Conservation (phyloP, 2,329 filamentous ascomycete genomes). For the Alternaria burnsii region DNA sequence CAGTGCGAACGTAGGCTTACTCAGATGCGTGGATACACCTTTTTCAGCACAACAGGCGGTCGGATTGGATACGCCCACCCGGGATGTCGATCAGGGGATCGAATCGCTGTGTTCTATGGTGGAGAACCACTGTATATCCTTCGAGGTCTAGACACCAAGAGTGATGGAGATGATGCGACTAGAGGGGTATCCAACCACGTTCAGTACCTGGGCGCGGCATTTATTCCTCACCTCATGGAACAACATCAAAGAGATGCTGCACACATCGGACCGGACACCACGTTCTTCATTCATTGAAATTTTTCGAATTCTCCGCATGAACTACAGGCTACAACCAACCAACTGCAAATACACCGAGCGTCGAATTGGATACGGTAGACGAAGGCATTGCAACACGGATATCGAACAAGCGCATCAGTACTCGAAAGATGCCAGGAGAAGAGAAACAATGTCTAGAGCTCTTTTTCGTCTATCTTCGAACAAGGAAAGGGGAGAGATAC, state of each 20-base stretch:
- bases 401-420: neutral
- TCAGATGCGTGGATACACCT: too few relatives aligned
- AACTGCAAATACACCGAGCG: too few relatives aligned
- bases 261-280: neutral
- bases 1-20: too few relatives aligned
- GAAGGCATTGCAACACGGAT: neutral
- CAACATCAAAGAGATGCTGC: neutral
- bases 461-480: neutral
- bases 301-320: accelerated
- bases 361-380: neutral
- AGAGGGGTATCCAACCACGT: neutral
- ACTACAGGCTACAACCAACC: too few relatives aligned
- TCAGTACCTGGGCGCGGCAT: neutral
- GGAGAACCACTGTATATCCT: neutral
- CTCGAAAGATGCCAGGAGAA: neutral
- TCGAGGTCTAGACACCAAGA: neutral
- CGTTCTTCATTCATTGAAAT: neutral
- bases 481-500: accelerated
- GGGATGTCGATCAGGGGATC: neutral
- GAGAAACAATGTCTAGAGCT: neutral
- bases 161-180: too few relatives aligned
- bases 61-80: neutral
- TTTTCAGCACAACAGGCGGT: neutral
- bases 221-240: neutral
- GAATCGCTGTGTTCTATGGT: neutral